Evolutionary conservation across 208 protist genomes (phyloP), one percentile per base, ranked within the genome.

Genomic region (Crithidia fasciculata): DNA sequence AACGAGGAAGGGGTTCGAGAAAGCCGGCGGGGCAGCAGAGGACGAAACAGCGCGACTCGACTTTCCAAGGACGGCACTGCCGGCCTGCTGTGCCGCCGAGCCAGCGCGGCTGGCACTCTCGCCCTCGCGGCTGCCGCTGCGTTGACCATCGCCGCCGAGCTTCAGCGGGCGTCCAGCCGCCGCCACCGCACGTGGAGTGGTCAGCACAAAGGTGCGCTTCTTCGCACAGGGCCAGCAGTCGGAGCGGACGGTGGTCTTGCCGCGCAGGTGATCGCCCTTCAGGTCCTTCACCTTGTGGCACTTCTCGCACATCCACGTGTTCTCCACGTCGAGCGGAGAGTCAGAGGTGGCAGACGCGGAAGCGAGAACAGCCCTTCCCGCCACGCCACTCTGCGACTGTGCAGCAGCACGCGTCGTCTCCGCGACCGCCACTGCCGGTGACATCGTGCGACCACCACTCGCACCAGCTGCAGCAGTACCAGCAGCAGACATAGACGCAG

Each of bases 221-320:
- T 70, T 75, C 9, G 58, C 85, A 60, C 85, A 90, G 8, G 82
- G 82, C 82, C 81, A 87, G 73, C 85, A 90, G 70, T 90, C 85
- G 10, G 74, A 81, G n/a, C 85, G 69, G 6, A 90, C 82, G 0
- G 60, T 82, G 7, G 58, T 65, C 67, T 90, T 90, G 13, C 82
- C 82, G 16, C 75, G 53, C 5, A 90, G 67, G 61, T 90, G 85
- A 4, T 66, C 50, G 16, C 85, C 85, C n/a, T 64, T 73, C 36
- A 90, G 66, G 5, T 78, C 67, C 63, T 90, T 90, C 50, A 44
- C 40, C 59, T 87, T 86, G 13, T 61, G 43, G 59, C 86, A 91
- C 18, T 69, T 58, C 50, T 58, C 52, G 47, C 86, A 91, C 36
- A 68, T 41, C 86, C 86, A 91, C 1, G 28, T 28, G 28, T 28